Base-by-base conservation (phyloP, 257 asterid genomes). In the Ocimum tenuiflorum region DNA sequence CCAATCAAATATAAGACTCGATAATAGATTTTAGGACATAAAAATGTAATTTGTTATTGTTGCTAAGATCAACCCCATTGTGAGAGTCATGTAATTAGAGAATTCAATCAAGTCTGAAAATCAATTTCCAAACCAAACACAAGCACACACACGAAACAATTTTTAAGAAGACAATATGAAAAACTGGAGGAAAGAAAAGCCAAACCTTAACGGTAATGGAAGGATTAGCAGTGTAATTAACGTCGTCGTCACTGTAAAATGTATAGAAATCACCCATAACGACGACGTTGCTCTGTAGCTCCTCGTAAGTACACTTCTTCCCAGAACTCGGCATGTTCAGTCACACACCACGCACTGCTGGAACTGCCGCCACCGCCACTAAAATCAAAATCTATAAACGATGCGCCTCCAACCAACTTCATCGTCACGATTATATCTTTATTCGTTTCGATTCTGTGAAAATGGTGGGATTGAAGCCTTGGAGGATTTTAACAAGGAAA, bases 231-330 rank as follows among this genome's bases (percentile, higher is more conserved):
- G 77, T 75, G 70, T 24, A 57, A 48, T 74, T 70, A 3, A 22
- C 31, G 29, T 65, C 69, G 42, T 69, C 77, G 0, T 70, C 82
- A 1, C 83, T 85, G 63, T 71, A 71, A 65, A 85, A 75, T 55
- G 88, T 66, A 13, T 35, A 70, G 73, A 83, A 91, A 69, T 85
- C 84, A 0, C 75, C 86, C 62, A 88, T 41, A 61, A 88, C 96
- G 50, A 88, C 91, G 50, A 81, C 91, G 79, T 79, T 78, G 47
- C 22, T 67, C 53, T 73, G 84, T 8, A 91, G 55, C 1, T 83
- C 91, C 76, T 91, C 97, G 10, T 88, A 84, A 14, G 88, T 72
- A 73, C 97, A 91, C 82, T 86, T 91, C 43, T 64, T 42, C 12
- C 85, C 96, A 0, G 77, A 41, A 51, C 74, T 67, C 45, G 96